Evolutionary conservation across 441 rosid species (phyloP).

Genomic region (Metrosideros polymorpha): DNA sequence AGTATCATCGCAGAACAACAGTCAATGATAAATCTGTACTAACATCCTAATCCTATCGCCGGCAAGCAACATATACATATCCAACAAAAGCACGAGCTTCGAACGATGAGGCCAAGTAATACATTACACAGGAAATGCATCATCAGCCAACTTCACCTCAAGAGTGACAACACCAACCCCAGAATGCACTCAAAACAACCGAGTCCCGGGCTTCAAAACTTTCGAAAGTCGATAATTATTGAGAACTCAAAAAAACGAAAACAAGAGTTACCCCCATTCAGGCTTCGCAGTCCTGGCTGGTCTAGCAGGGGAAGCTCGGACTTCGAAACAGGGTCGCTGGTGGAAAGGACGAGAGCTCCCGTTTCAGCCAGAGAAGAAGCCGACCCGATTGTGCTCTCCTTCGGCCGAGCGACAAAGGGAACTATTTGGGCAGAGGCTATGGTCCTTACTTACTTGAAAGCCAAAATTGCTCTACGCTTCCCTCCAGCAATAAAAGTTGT

Average conservation of each 20-base stretch:
- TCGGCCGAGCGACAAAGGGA: background rate
- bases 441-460: conserved; percentile 21
- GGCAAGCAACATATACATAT: background rate
- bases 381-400: background rate
- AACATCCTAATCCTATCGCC: background rate
- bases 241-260: background rate
- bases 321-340: conserved; percentile 44
- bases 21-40: background rate
- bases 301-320: conserved; percentile 47
- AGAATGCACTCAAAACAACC: background rate
- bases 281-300: conserved; percentile 66
- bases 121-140: background rate
- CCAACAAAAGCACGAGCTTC: background rate
- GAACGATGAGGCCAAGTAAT: background rate
- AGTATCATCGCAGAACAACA: background rate
- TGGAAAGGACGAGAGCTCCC: conserved; percentile 68
- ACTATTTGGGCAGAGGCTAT: conserved; percentile 2
- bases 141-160: rapidly evolving
- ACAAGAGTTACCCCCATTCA: conserved; percentile 21
- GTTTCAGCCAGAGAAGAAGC: conserved; percentile 74
- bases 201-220: background rate
- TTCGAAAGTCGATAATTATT: background rate
- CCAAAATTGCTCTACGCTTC: too few species aligned
- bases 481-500: too few species aligned
- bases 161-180: background rate